Evolutionary conservation across 2,329 filamentous ascomycete species (phyloP), one percentile per base, ranked within the genome.

Genomic region (Anisogramma anomala): DNA sequence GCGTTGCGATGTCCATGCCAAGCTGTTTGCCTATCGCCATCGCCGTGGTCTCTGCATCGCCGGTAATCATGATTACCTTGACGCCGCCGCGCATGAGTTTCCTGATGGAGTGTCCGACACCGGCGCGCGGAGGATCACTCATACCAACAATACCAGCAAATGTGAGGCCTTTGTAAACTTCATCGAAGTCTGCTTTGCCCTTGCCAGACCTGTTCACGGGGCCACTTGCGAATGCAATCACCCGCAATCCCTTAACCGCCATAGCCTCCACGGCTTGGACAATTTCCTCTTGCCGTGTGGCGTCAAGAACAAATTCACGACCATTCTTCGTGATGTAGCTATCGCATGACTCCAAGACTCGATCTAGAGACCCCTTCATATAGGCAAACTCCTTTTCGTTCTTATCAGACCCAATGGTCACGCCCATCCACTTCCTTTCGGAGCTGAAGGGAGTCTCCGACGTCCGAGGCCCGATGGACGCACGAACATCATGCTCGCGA

Each of bases 361-460:
- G 82, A 60, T 98, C 91, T 30, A 96, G 71, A 25, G 91, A 85
- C 23, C 91, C 93, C 58, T 98, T 98, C 66, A 96, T 84, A 58
- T 96, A 98, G 1, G 86, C 88, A 50, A 86, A 79, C 53, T 94
- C 84, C 47, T 79, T 77, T 27, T 82, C 79, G 40, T 67, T 65
- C 44, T 67, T 69, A 35, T 76, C 70, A 17, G 69, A 66, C 32
- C 77, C 78, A 51, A 95, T 84, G 2, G 87, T 82, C 20, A 95
- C 88, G 25, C 93, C 93, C 93, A 98, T 98, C 89, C 89, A 98
- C 62, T 98, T 98, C 43, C 89, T 77, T 57, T 94, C 87, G 1
- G 91, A 98, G 58, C 89, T 96, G 61, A 98, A 98, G 0, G 91
- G 88, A 0, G 85, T 88, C 59, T 98, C 91, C 32, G 79, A 78